phyloP scores from a whole-genome alignment of 352 stramenopile genomes.

The Phytophthora syringae region DNA sequence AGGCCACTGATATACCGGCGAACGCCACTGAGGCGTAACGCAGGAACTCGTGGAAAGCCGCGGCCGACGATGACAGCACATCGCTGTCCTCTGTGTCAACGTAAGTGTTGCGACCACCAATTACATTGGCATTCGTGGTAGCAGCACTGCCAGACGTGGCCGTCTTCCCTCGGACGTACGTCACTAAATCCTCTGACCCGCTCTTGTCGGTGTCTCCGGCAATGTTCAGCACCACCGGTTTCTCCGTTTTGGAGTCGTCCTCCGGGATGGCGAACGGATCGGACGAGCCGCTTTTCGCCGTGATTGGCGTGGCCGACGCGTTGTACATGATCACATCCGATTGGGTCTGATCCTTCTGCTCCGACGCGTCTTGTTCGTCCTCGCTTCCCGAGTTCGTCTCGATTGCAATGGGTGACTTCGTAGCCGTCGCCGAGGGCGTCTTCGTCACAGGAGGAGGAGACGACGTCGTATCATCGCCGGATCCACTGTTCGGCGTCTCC shows the following conservation, averaged over 20 bases:
- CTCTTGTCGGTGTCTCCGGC: conserved; percentile 26
- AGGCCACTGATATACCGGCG: conserved; percentile 64
- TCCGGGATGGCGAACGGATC: conserved; percentile 68
- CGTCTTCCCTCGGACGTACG: conserved; percentile 57
- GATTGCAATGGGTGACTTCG: conserved; percentile 46
- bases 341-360: conserved; percentile 44
- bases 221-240: conserved; percentile 61
- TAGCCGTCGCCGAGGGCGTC: conserved; percentile 24
- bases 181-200: conserved; percentile 40
- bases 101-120: conserved; percentile 60
- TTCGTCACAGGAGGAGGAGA: conserved; percentile 30
- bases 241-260: conserved; percentile 33
- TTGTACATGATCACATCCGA: conserved; percentile 64
- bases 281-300: conserved; percentile 31
- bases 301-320: conserved; percentile 35
- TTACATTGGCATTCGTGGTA: conserved; percentile 47
- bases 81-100: conserved; percentile 54
- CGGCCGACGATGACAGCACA: conserved; percentile 50
- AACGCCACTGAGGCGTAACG: conserved; percentile 63
- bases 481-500: conserved; percentile 6
- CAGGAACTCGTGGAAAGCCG: conserved; percentile 65
- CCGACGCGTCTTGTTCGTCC: conserved; percentile 32
- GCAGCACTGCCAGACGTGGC: conserved; percentile 15
- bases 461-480: conserved; percentile 12
- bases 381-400: conserved; percentile 46